Evolutionary conservation across 495 filamentous ascomycete species (phyloP).

Genomic region (Rhizodiscina lignyota): DNA sequence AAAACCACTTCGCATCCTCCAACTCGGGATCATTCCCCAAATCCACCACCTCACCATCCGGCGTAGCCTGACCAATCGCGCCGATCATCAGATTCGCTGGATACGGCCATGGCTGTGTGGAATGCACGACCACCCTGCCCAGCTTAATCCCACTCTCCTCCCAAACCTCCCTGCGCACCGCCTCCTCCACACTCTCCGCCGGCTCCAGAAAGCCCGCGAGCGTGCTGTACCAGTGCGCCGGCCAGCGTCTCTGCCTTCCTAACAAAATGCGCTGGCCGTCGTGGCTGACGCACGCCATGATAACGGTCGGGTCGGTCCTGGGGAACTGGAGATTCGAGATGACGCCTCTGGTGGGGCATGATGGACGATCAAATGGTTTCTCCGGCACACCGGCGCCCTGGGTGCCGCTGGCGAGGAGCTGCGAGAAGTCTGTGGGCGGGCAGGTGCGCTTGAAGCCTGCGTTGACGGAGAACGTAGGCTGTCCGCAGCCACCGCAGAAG

Average conservation of each 20-base stretch:
- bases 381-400: slow-evolving; percentile 21
- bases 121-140: slow-evolving; percentile 80
- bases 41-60: slow-evolving; percentile 61
- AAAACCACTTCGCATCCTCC: slow-evolving; percentile 76
- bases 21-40: slow-evolving; percentile 82
- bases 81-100: slow-evolving; percentile 92
- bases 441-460: slow-evolving; percentile 84
- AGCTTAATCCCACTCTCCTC: slow-evolving; percentile 79
- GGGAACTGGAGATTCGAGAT: slow-evolving; percentile 80
- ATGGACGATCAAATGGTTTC: slow-evolving; percentile 29
- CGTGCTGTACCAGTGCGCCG: slow-evolving; percentile 70
- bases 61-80: slow-evolving; percentile 69
- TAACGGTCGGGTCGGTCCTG: slow-evolving; percentile 87
- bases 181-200: slow-evolving; percentile 86
- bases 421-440: slow-evolving; percentile 55
- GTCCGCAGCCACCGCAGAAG: slow-evolving; percentile 79
- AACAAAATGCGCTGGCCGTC: slow-evolving; percentile 65
- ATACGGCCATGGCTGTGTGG: slow-evolving; percentile 83
- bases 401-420: slow-evolving; percentile 19
- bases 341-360: slow-evolving; percentile 60
- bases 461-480: slow-evolving; percentile 69
- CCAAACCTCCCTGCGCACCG: slow-evolving; percentile 88
- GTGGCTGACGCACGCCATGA: slow-evolving; percentile 72
- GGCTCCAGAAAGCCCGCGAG: slow-evolving; percentile 93
- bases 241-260: slow-evolving; percentile 71